Percentiles rank a stretch among this genome's conserved stretches.
phyloP scores from a whole-genome alignment of 768 basidiomycete species.

The Agaricus blazei region DNA sequence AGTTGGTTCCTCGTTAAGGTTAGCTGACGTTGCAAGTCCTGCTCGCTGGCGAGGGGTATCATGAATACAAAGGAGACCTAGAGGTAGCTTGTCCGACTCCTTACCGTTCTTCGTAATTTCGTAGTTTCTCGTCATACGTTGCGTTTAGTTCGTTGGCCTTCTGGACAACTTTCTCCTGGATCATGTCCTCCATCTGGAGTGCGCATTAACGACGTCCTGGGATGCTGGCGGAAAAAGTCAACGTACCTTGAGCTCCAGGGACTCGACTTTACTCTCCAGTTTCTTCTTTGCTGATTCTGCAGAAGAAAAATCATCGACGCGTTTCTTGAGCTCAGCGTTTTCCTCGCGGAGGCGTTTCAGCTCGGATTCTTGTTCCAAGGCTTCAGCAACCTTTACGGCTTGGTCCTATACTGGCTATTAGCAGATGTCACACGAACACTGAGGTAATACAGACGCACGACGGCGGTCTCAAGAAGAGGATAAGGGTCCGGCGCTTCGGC shows the following conservation, averaged over 20 bases:
- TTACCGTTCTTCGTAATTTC: constrained; percentile 94
- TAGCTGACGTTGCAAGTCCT: constrained; percentile 89
- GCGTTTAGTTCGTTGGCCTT: constrained; percentile 98
- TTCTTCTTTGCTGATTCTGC: constrained; percentile 74
- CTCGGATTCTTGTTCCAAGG: constrained; percentile 69
- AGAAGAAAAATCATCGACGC: constrained; percentile 54
- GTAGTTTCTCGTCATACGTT: constrained; percentile 91
- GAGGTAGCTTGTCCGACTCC: constrained; percentile 14
- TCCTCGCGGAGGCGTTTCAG: constrained; percentile 72
- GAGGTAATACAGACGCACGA: constrained; percentile 39
- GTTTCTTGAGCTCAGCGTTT: constrained; percentile 73
- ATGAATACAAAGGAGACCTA: background rate
- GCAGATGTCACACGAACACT: background rate
- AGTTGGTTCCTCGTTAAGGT: constrained; percentile 85
- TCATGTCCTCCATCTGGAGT: constrained; percentile 87
- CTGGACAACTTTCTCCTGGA: constrained; percentile 81
- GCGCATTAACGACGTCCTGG: background rate
- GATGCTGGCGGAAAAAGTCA: constrained; percentile 9
- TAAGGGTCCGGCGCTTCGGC: constrained; percentile 98
- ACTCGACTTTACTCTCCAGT: constrained; percentile 65
- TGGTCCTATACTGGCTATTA: constrained; percentile 60
- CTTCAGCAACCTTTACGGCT: constrained; percentile 85
- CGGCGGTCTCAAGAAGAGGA: constrained; percentile 90
- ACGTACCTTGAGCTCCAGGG: constrained; percentile 75
- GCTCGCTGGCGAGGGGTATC: constrained; percentile 55